Base-by-base conservation (phyloP, 805 yeast species). In the Priceomyces medius region DNA sequence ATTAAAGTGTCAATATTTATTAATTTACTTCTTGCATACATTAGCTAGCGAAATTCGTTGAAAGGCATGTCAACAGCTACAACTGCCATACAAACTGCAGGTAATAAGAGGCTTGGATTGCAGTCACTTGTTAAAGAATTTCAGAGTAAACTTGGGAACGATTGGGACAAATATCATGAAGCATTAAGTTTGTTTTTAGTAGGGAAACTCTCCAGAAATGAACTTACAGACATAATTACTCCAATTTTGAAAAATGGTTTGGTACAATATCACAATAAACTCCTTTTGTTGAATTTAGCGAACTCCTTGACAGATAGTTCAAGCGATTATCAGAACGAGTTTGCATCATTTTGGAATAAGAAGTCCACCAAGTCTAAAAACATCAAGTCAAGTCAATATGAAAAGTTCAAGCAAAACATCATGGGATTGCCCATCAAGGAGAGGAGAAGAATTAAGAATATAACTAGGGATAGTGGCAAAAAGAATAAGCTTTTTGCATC, bases 161-260 rank as follows among this genome's bases (percentile, higher is more conserved):
- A 79, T 40, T 91, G 99, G 99, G 91, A 84, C 47, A 76, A 75
- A 44, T 91, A 91, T 61, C 90, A 95, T 47, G 85, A 82, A 42
- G 74, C 87, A 4, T 74, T 93, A 18, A 81, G 91, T 38, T 67
- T 77, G 39, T 91, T 89, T 53, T 68, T 91, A 28, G 71, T 84
- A 28, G 96, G 96, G 4, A 84, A 82, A 58, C 68, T 89, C 14
- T 84, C 96, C 8, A 73, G 96, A 37, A 61, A 63, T 16, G 99
- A 91, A 61, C 70, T 91, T 41, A 78, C 80, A 46, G 66, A 70
- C 10, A 80, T 72, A 36, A 70, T 88, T 23, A 69, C 71, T 33
- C 75, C 75, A n/a, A 68, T 86, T 20, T 68, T 89, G 38, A 66
- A 61, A 38, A 56, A 54, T 49, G 54, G 50, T 23, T 68, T 81